A percentile compares a stretch with the other conserved stretches of the same genome.
These are phyloP conservation scores for Dinochytrium kinnereticum DNA, from an alignment of 371 early-diverging fungal genomes.

Conservation along the genomic window DNA sequence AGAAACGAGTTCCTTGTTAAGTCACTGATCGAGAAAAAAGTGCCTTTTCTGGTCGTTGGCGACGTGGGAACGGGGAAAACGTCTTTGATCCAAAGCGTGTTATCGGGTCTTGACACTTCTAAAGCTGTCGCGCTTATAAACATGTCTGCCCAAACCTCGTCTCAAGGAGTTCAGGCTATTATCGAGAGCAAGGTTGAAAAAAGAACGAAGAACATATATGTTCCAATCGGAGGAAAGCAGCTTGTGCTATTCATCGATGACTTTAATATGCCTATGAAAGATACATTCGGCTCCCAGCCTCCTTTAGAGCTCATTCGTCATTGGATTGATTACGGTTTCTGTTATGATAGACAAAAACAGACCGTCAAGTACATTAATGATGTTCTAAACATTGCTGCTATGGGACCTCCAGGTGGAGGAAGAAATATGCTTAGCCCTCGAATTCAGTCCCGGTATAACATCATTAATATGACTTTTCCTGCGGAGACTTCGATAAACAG, in stretches of 20 bases:
- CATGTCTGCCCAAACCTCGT: conserved; percentile 56
- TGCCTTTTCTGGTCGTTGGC: conserved; percentile 57
- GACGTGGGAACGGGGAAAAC: conserved; percentile 62
- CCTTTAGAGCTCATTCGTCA: conserved; percentile 62
- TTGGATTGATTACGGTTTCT: conserved; percentile 62
- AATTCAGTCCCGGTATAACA: conserved; percentile 56
- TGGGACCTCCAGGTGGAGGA: conserved; percentile 65
- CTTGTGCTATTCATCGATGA: conserved; percentile 60
- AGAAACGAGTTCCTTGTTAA: conserved; percentile 56
- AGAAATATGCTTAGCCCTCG: conserved; percentile 53
- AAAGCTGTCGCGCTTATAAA: conserved; percentile 44
- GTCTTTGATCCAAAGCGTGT: conserved; percentile 52
- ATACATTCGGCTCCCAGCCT: conserved; percentile 62
- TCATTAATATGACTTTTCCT: conserved; percentile 61
- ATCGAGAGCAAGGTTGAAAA: conserved; percentile 57
- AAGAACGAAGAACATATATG: conserved; percentile 59
- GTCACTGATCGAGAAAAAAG: conserved; percentile 46
- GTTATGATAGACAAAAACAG: conserved; percentile 61
- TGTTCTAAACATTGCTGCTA: conserved; percentile 55
- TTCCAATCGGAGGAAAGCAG: conserved; percentile 57
- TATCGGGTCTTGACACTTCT: conserved; percentile 43
- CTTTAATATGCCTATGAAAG: conserved; percentile 61
- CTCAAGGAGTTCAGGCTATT: conserved; percentile 48
- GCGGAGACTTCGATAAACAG: conserved; percentile 48
- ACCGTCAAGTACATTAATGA: conserved; percentile 57